phyloP scores from a whole-genome alignment of 2,329 filamentous ascomycete genomes.

The Sphaerostilbella broomeana region DNA sequence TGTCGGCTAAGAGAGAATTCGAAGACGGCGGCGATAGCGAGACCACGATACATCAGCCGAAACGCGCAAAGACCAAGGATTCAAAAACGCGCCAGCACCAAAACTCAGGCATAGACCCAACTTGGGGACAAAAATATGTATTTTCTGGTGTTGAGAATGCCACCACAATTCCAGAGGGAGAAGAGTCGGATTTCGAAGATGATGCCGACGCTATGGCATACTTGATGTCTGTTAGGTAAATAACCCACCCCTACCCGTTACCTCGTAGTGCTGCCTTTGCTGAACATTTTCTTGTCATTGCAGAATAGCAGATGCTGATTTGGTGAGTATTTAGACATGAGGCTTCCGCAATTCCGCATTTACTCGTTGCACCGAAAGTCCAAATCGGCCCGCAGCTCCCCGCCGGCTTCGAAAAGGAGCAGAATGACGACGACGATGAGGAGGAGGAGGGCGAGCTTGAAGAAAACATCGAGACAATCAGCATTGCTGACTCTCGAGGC shows the following conservation, averaged over 20 bases:
- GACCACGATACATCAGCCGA: slow-evolving; percentile 19
- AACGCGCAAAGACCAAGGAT: slow-evolving; percentile 20
- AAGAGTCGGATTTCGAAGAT: slow-evolving; percentile 61
- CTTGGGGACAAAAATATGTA: slow-evolving; percentile 65
- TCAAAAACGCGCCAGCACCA: slow-evolving; percentile 34
- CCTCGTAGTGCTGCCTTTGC: slow-evolving; percentile 7
- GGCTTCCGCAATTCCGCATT: slow-evolving; percentile 64
- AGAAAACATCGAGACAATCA: slow-evolving; percentile 43
- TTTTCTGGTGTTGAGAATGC: slow-evolving; percentile 56
- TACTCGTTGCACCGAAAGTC: slow-evolving; percentile 58
- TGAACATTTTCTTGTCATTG: slow-evolving; percentile 3
- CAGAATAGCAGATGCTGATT: slow-evolving; percentile 35
- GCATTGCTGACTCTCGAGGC: slow-evolving; percentile 49
- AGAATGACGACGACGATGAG: slow-evolving; percentile 25
- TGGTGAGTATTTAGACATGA: slow-evolving; percentile 59
- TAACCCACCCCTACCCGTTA: slow-evolving; percentile 5
- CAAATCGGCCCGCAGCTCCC: slow-evolving; percentile 47
- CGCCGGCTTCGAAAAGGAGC: slow-evolving; percentile 26
- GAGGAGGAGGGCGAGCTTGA: slow-evolving; percentile 25
- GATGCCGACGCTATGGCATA: slow-evolving; percentile 64
- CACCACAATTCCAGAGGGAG: slow-evolving; percentile 40
- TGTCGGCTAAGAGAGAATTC: slow-evolving; percentile 32
- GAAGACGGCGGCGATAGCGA: slow-evolving; percentile 26
- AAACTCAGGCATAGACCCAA: slow-evolving; percentile 49
- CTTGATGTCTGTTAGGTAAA: slow-evolving; percentile 64